A percentile compares a stretch with the other conserved stretches of the same genome.
These are phyloP conservation scores for Inonotus hispidus DNA, from an alignment of 1,284 basidiomycete species.

Conservation along the genomic window DNA sequence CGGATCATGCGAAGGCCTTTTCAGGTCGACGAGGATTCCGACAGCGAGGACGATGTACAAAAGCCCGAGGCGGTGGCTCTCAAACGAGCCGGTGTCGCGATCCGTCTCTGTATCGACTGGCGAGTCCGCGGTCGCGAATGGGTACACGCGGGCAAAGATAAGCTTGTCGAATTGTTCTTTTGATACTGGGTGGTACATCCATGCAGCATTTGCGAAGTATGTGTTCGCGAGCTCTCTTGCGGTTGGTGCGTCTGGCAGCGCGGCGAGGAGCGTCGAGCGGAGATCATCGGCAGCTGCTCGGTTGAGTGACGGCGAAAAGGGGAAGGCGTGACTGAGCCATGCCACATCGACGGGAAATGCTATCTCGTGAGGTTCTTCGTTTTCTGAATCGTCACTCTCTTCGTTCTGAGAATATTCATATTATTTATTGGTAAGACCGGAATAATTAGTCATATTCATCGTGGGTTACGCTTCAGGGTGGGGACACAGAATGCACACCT, in stretches of 20 bases:
- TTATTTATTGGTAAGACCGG: slow-evolving; percentile 35
- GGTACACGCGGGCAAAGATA: slow-evolving; percentile 50
- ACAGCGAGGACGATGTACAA: slow-evolving; percentile 41
- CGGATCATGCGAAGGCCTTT: slow-evolving; percentile 41
- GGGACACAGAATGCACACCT: slow-evolving; percentile 26
- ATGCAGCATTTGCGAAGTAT: slow-evolving; percentile 62
- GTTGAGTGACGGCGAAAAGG: slow-evolving; percentile 42
- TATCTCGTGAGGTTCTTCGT: slow-evolving; percentile 13
- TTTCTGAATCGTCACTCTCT: slow-evolving; percentile 29
- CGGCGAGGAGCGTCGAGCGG: slow-evolving; percentile 38
- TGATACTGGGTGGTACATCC: slow-evolving; percentile 63
- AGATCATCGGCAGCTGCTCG: slow-evolving; percentile 37
- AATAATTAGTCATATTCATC: slow-evolving; percentile 11
- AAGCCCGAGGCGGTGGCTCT: slow-evolving; percentile 39
- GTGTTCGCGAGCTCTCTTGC: slow-evolving; percentile 42
- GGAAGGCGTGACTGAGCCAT: slow-evolving; percentile 56
- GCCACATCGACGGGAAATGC: slow-evolving; percentile 46
- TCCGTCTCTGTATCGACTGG: slow-evolving; percentile 12
- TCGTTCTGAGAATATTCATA: slow-evolving; percentile 32
- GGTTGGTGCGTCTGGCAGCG: slow-evolving; percentile 39
- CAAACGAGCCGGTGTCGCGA: slow-evolving; percentile 37
- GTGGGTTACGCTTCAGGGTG: neutral
- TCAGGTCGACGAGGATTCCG: slow-evolving; percentile 45
- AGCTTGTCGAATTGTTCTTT: slow-evolving; percentile 47
- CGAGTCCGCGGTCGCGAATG: slow-evolving; percentile 27